phyloP scores from a whole-genome alignment of 2,329 filamentous ascomycete species.

The Penicillium italicum region DNA sequence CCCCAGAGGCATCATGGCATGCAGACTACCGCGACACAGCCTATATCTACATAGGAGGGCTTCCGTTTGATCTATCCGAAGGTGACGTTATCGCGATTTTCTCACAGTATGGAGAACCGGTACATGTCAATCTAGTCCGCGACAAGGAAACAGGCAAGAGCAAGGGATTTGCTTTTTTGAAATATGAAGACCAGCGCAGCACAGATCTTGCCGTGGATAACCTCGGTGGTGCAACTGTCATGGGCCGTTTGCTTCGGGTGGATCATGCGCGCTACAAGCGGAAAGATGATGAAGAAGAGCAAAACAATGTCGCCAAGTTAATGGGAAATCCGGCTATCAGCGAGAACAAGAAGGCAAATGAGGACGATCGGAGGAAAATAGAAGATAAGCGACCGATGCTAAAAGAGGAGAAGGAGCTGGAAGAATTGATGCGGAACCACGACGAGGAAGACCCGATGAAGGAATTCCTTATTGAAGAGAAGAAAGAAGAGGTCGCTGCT shows the following conservation, averaged over 20 bases:
- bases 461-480: constrained; percentile 79
- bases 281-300: constrained; percentile 64
- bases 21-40: constrained; percentile 96
- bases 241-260: constrained; percentile 76
- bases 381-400: constrained; percentile 61
- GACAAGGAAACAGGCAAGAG: constrained; percentile 97
- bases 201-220: constrained; percentile 97
- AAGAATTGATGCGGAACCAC: constrained; percentile 69
- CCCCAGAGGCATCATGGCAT: constrained; percentile 89
- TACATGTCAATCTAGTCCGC: constrained; percentile 84
- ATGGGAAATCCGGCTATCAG: constrained; percentile 45
- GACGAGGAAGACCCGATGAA: constrained; percentile 99
- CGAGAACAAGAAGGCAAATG: constrained; percentile 28
- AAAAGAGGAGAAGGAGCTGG: constrained; percentile 77
- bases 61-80: constrained; percentile 89
- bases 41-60: constrained; percentile 91
- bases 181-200: constrained; percentile 96
- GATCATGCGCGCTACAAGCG: constrained; percentile 92
- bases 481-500: constrained; percentile 79
- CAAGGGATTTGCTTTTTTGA: constrained; percentile 90
- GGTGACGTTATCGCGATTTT: constrained; percentile 96
- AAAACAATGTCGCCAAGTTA: constrained; percentile 48
- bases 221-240: constrained; percentile 76
- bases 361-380: constrained; percentile 41
- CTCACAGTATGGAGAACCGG: constrained; percentile 93